Evolutionary conservation across 306 rosid genomes (phyloP).

Genomic region (Pyrus communis): DNA sequence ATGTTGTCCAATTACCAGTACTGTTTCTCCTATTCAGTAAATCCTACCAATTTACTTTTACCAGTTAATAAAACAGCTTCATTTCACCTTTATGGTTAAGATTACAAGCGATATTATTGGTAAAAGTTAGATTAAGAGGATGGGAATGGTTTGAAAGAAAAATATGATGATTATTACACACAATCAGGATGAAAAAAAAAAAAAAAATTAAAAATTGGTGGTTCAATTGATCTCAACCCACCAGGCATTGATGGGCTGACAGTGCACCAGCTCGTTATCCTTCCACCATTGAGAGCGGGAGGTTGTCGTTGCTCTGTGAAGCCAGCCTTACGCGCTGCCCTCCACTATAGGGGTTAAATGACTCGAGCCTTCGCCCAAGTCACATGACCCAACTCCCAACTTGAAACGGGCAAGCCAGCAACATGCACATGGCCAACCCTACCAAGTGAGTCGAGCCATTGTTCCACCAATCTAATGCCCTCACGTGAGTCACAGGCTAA

Average conservation of each 20-base stretch:
- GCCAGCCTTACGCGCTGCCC: not conserved
- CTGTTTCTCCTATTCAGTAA: not conserved
- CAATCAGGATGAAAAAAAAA: no score
- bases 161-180: no score
- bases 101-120: no score
- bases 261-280: not conserved
- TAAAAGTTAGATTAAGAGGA: no score
- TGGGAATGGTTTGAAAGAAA: not conserved
- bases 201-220: not conserved
- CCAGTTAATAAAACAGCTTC: not conserved
- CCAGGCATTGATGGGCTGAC: not conserved
- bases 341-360: not conserved
- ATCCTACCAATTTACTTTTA: not conserved
- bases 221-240: not conserved
- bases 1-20: not conserved
- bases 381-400: not conserved
- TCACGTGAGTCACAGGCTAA: not conserved
- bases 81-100: not conserved
- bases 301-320: not conserved
- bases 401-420: not conserved
- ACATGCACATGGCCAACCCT: not conserved
- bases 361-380: not conserved
- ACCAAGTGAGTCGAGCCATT: not conserved
- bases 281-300: not conserved
- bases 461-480: not conserved